Conservation (phyloP, 2,329 filamentous ascomycete species). For the Fusarium burgessii region DNA sequence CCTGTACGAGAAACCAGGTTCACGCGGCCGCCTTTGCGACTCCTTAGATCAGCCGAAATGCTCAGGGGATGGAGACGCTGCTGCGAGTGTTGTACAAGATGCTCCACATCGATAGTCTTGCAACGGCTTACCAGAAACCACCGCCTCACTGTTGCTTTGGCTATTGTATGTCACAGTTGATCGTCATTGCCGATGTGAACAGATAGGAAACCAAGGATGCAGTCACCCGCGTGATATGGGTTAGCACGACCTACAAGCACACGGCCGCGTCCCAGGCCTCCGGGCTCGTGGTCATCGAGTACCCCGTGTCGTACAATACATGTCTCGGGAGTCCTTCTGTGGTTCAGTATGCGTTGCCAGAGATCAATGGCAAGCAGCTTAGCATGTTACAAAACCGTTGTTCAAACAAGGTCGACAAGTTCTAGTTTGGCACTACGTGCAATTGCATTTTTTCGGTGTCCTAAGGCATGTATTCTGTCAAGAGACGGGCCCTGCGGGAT, state of each 20-base stretch:
- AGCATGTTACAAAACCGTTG: constrained; percentile 12
- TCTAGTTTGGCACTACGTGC: background rate
- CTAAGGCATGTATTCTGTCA: constrained; percentile 10
- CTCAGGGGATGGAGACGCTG: background rate
- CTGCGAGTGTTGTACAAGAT: background rate
- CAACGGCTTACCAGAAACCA: constrained; percentile 13
- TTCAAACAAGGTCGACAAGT: background rate
- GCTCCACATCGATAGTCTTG: constrained; percentile 5
- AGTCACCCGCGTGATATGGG: constrained; percentile 23
- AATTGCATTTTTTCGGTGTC: constrained; percentile 1
- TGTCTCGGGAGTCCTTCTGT: constrained; percentile 38
- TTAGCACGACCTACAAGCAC: constrained; percentile 39
- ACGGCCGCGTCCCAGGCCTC: constrained; percentile 43
- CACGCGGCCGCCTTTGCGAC: constrained; percentile 16
- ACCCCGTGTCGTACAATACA: constrained; percentile 31
- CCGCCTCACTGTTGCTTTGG: constrained; percentile 12
- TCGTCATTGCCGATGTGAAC: constrained; percentile 12
- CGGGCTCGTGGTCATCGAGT: constrained; percentile 35
- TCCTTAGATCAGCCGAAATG: constrained; percentile 5
- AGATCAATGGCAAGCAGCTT: constrained; percentile 12
- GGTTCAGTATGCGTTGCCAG: constrained; percentile 27
- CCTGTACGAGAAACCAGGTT: constrained; percentile 5
- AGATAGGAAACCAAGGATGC: constrained; percentile 31
- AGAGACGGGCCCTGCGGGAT: constrained; percentile 1
- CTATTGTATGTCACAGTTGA: constrained; percentile 19